These are phyloP conservation scores for Pichia rugopelliculosa DNA, from an alignment of 805 yeast species.

Conservation along the genomic window DNA sequence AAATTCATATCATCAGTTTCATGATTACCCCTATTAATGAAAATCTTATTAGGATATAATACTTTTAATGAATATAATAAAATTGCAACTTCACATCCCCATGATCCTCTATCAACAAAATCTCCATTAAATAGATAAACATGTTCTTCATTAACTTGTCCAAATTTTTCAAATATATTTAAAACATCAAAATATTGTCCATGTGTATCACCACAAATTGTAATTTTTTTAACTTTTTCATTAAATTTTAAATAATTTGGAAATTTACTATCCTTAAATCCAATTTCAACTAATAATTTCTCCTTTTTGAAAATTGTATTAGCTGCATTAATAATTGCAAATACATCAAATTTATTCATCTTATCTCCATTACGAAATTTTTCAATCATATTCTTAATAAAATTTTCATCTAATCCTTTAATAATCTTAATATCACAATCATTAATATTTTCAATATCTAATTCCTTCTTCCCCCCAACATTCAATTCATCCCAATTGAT, in stretches of 20 bases:
- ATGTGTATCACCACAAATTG: constrained; percentile 96
- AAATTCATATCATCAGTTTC: constrained; percentile 96
- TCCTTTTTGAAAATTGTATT: constrained; percentile 58
- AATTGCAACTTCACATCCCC: constrained; percentile 96
- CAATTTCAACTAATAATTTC: constrained; percentile 68
- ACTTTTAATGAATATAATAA: constrained; percentile 71
- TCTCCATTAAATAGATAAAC: constrained; percentile 90
- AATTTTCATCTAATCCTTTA: constrained; percentile 39
- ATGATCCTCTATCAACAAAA: constrained; percentile 95
- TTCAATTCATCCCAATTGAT: constrained; percentile 41
- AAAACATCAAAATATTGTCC: constrained; percentile 92
- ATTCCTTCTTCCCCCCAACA: constrained; percentile 48
- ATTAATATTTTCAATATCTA: constrained; percentile 35
- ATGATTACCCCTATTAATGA: constrained; percentile 89
- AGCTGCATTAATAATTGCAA: constrained; percentile 71
- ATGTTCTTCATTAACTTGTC: constrained; percentile 60
- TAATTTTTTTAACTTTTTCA: constrained; percentile 41
- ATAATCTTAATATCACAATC: constrained; percentile 22
- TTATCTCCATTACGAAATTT: constrained; percentile 67
- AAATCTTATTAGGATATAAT: constrained; percentile 61
- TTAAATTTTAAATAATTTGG: constrained; percentile 10
- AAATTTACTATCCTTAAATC: constrained; percentile 20
- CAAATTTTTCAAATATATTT: constrained; percentile 69
- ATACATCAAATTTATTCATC: constrained; percentile 75
- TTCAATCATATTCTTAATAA: constrained; percentile 58